phyloP scores from a whole-genome alignment of 192 early-diverging fungal species.

The Dissophora ornata region DNA sequence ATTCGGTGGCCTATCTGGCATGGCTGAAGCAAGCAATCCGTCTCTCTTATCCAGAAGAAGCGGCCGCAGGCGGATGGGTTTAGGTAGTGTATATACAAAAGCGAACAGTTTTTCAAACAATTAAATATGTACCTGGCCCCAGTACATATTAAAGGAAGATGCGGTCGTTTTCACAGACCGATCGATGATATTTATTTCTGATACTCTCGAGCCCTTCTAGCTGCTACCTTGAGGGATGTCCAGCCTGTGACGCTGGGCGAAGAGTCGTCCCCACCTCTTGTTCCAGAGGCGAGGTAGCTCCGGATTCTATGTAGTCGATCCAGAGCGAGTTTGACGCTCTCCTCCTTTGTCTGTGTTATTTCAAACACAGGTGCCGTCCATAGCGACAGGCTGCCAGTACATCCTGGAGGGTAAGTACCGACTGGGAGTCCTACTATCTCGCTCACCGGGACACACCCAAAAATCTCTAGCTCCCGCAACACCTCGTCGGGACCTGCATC shows the following conservation, averaged over 20 bases:
- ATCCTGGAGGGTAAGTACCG: not conserved
- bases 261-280: not conserved
- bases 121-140: no score
- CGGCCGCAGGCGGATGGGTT: not conserved
- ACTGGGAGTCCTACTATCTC: not conserved
- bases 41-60: constrained; percentile 13
- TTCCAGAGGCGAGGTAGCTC: not conserved
- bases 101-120: no score
- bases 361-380: constrained; percentile 41
- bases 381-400: constrained; percentile 12
- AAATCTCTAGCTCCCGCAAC: constrained; percentile 12
- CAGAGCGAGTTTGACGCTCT: constrained; percentile 24
- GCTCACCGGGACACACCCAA: constrained; percentile 13
- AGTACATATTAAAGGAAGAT: no score
- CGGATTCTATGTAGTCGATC: constrained; percentile 29
- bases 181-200: no score
- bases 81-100: no score
- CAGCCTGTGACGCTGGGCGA: constrained; percentile 5
- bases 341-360: constrained; percentile 10
- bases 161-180: no score
- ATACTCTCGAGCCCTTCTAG: constrained; percentile 27
- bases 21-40: constrained; percentile 28
- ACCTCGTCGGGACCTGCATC: no score
- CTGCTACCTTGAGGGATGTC: constrained; percentile 28
- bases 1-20: constrained; percentile 19